Evolutionary conservation across 495 filamentous ascomycete species (phyloP), one percentile per base, ranked within the genome.

Genomic region (Pyronema domesticum): DNA sequence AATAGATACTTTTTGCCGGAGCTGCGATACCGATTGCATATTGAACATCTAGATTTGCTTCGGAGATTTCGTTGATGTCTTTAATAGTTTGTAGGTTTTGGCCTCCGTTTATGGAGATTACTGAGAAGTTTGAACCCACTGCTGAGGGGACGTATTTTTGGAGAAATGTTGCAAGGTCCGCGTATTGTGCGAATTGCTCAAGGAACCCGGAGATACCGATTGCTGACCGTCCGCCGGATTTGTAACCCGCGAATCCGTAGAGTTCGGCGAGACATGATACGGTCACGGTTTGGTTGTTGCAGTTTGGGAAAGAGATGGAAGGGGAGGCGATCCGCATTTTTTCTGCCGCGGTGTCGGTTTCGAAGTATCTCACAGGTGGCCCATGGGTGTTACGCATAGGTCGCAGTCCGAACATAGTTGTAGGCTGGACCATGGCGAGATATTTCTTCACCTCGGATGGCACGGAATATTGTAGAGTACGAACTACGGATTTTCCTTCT

Each of bases 41-140:
- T 57, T 89, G 78, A 1, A 86, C 71, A 56, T 86, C 82, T 14
- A 89, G 69, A 49, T 80, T 82, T 37, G 83, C 83, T 65, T 91
- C 85, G 14, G 71, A 64, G 55, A 70, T 69, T 14, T 69, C 68
- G 19, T 69, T 59, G 19, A 59, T 53, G 55, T 58, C 44, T 14
- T 54, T 63, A 1, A 69, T 60, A 37, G 62, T 57, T 53, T 83
- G 75, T 0, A 71, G 66, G 54, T 79, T 77, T 7, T 69, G 62
- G 14, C 73, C 80, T 42, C 76, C 78, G 60, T 83, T 80, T 52
- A 85, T 71, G 14, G 71, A 70, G 10, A 74, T 71, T 8, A 80
- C 73, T 0, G 73, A 72, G 70, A 87, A 89, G 57, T 80, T 83
- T 3, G 69, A 68, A 23, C 54, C 60, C 13, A 57, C 55, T 3